Evolutionary conservation across 164 flowering plant genomes (phyloP).

Genomic region (Echeveria elegans): DNA sequence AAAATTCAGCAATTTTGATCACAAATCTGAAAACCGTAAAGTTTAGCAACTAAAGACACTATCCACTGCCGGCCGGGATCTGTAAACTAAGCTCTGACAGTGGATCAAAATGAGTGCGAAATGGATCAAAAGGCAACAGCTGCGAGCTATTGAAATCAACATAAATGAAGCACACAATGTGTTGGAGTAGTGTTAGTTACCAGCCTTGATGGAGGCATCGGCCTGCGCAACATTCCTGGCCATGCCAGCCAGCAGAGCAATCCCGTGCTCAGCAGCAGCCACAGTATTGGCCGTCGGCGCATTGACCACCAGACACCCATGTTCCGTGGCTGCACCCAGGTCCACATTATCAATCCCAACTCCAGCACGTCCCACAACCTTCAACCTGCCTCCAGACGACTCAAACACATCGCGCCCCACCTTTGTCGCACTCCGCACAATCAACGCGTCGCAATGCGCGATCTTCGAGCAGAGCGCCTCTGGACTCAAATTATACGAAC

Average conservation of each 20-base stretch:
- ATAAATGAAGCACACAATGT: no score
- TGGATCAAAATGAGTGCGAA: no score
- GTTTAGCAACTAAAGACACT: no score
- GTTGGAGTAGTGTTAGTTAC: constrained; percentile 19
- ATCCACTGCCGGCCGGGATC: no score
- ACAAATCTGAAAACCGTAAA: background rate
- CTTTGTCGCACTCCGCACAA: constrained; percentile 79
- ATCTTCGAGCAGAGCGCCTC: constrained; percentile 88
- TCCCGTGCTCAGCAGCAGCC: constrained; percentile 89
- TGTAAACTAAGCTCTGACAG: no score
- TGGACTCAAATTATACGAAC: constrained; percentile 58
- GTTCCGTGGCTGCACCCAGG: constrained; percentile 74
- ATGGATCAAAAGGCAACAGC: no score
- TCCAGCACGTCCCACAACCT: constrained; percentile 89
- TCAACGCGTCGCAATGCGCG: constrained; percentile 84
- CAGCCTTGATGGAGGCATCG: constrained; percentile 76
- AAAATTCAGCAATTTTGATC: background rate
- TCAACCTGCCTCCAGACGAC: constrained; percentile 56
- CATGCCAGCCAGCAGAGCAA: constrained; percentile 71
- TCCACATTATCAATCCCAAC: constrained; percentile 89
- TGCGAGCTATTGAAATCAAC: no score
- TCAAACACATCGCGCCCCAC: constrained; percentile 77
- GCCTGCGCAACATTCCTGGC: constrained; percentile 76
- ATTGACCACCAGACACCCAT: constrained; percentile 76
- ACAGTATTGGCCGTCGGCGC: constrained; percentile 84